phyloP scores from a whole-genome alignment of 345 rosid genomes.

The Populus alba region DNA sequence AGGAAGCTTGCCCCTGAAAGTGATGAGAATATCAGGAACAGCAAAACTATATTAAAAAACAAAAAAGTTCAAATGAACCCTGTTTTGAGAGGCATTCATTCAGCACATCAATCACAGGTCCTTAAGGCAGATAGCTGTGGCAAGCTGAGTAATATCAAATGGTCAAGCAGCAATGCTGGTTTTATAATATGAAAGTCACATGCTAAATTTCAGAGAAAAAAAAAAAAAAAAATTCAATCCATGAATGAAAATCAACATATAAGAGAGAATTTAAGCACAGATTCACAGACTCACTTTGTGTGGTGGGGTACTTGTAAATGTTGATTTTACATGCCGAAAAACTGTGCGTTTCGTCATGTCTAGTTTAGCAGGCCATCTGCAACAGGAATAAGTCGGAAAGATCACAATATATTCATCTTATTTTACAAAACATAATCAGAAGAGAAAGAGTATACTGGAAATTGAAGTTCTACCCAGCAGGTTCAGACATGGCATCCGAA shows the following conservation, averaged over 20 bases:
- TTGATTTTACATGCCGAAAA: constrained; percentile 71
- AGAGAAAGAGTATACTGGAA: constrained; percentile 5
- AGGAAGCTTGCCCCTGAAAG: neutral
- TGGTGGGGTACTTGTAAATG: constrained; percentile 67
- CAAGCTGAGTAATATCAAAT: neutral
- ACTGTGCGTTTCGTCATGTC: constrained; percentile 96
- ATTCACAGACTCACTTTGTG: constrained; percentile 60
- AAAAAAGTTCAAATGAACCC: neutral
- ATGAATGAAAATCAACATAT: neutral
- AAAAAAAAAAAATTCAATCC: neutral
- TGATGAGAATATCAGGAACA: neutral
- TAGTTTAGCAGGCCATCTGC: constrained; percentile 91
- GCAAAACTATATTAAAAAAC: neutral
- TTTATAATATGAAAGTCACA: neutral
- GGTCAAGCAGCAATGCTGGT: neutral
- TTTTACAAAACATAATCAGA: neutral
- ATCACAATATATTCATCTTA: neutral
- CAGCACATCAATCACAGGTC: neutral
- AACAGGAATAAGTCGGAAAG: constrained; percentile 24
- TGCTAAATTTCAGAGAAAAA: neutral
- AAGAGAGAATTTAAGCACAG: neutral
- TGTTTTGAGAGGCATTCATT: neutral
- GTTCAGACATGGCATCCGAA: constrained; percentile 64
- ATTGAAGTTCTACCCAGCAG: constrained; percentile 60
- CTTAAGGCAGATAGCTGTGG: neutral